Conservation (phyloP, 2,329 filamentous ascomycete genomes). For the Microcyclospora pomicola region DNA sequence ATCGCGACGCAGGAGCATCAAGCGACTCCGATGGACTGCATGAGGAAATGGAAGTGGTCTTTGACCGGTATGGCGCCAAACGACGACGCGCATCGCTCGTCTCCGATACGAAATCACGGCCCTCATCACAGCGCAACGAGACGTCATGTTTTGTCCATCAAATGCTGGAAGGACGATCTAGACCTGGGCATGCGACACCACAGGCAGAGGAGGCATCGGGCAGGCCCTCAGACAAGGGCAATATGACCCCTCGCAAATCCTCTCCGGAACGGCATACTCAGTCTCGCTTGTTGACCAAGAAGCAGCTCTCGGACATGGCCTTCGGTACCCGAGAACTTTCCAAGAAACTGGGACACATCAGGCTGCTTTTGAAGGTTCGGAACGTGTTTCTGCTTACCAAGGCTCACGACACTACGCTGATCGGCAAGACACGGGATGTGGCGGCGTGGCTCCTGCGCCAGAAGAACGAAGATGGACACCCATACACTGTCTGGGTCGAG, state of each 20-base stretch:
- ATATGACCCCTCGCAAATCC: conserved; percentile 18
- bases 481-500: conserved; percentile 70
- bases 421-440: conserved; percentile 63
- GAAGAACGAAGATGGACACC: conserved; percentile 45
- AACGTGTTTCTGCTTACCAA: conserved; percentile 85
- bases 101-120: conserved; percentile 23
- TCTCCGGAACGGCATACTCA: conserved; percentile 29
- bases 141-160: conserved; percentile 51
- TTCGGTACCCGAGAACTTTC: conserved; percentile 87
- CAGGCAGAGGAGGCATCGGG: conserved; percentile 19
- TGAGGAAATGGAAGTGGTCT: conserved; percentile 38
- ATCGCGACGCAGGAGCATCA: conserved; percentile 1
- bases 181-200: conserved; percentile 13
- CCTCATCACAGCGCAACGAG: conserved; percentile 23
- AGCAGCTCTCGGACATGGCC: conserved; percentile 91
- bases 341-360: conserved; percentile 69
- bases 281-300: conserved; percentile 79
- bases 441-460: conserved; percentile 62
- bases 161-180: conserved; percentile 35
- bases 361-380: conserved; percentile 66
- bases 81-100: conserved; percentile 49
- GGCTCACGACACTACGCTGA: conserved; percentile 69
- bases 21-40: conserved; percentile 19
- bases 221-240: conserved; percentile 30
- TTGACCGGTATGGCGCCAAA: conserved; percentile 37